Percentiles rank a stretch among this genome's conserved stretches.
These are phyloP conservation scores for Neurospora sp. DNA, from an alignment of 495 filamentous ascomycete genomes.

Conservation along the genomic window DNA sequence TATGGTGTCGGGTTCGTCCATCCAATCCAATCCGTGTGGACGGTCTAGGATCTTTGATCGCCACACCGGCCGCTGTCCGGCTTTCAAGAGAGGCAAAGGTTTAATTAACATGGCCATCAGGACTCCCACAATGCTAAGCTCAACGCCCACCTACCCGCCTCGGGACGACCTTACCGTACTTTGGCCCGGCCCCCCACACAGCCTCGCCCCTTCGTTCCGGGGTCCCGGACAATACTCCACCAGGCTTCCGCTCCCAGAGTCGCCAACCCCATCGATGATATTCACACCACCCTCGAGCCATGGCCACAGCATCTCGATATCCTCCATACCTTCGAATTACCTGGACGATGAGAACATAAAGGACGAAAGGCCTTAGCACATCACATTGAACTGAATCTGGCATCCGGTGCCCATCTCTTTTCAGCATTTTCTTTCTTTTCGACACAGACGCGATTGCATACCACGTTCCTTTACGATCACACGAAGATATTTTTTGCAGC, in stretches of 20 bases:
- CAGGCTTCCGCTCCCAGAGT: conserved; percentile 25
- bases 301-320: conserved; percentile 18
- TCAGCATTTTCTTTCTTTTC: conserved; percentile 13
- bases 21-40: conserved; percentile 45
- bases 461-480: conserved; percentile 36
- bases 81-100: conserved; percentile 27
- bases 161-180: conserved; percentile 21
- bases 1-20: conserved; percentile 47
- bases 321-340: conserved; percentile 14
- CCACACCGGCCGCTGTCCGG: conserved; percentile 25
- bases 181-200: conserved; percentile 11
- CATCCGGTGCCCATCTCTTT: conserved; percentile 10
- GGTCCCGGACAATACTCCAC: conserved; percentile 23
- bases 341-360: conserved; percentile 17
- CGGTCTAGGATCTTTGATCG: conserved; percentile 27
- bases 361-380: conserved; percentile 12
- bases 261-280: conserved; percentile 18
- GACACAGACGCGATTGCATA: conserved; percentile 42
- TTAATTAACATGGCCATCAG: conserved; percentile 40
- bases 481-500: conserved; percentile 20
- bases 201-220: conserved; percentile 26
- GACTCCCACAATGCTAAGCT: conserved; percentile 30
- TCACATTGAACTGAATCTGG: background rate
- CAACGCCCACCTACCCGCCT: conserved; percentile 24
- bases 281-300: conserved; percentile 19